Evolutionary conservation across 1,139 yeast species (phyloP).

Genomic region (Pichia sp.): DNA sequence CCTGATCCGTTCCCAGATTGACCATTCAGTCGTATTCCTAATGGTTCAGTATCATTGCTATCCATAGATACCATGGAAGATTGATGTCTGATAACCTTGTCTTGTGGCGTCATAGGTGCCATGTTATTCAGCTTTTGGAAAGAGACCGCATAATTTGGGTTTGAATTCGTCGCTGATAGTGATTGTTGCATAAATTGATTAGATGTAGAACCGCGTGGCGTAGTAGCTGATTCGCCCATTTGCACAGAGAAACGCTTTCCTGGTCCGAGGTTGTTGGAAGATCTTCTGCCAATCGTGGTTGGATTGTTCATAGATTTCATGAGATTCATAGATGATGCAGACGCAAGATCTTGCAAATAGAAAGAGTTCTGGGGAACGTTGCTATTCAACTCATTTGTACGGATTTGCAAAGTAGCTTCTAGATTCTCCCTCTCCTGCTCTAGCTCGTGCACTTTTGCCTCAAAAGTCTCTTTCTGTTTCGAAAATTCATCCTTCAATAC

Average conservation of each 20-base stretch:
- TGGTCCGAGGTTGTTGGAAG: slow-evolving; percentile 3
- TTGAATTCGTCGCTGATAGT: slow-evolving; percentile 15
- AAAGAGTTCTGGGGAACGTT: slow-evolving; percentile 10
- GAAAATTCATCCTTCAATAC: slow-evolving; percentile 17
- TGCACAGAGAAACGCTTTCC: slow-evolving; percentile 19
- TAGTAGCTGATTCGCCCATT: slow-evolving; percentile 27
- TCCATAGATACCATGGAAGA: slow-evolving; percentile 13
- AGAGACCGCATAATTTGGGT: too few relatives aligned
- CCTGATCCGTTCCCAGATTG: background rate
- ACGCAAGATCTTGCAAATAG: slow-evolving; percentile 25
- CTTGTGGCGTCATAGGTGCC: slow-evolving; percentile 14
- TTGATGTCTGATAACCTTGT: slow-evolving; percentile 17
- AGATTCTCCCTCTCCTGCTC: slow-evolving; percentile 24
- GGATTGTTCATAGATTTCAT: slow-evolving; percentile 16
- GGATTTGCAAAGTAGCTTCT: slow-evolving; percentile 12
- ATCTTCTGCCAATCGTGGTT: slow-evolving; percentile 12
- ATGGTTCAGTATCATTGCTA: slow-evolving; percentile 5
- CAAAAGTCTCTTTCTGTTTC: slow-evolving; percentile 19
- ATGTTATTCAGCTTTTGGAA: slow-evolving; percentile 10
- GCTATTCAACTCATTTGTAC: slow-evolving; percentile 9
- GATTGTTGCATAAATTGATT: slow-evolving; percentile 15
- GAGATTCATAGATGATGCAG: slow-evolving; percentile 18
- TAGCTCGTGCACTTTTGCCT: slow-evolving; percentile 21
- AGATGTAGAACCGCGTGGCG: too few relatives aligned
- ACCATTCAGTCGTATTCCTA: slow-evolving; percentile 4